These are phyloP conservation scores for Geotrichum carabidarum DNA, from an alignment of 1,139 yeast genomes.

Conservation along the genomic window DNA sequence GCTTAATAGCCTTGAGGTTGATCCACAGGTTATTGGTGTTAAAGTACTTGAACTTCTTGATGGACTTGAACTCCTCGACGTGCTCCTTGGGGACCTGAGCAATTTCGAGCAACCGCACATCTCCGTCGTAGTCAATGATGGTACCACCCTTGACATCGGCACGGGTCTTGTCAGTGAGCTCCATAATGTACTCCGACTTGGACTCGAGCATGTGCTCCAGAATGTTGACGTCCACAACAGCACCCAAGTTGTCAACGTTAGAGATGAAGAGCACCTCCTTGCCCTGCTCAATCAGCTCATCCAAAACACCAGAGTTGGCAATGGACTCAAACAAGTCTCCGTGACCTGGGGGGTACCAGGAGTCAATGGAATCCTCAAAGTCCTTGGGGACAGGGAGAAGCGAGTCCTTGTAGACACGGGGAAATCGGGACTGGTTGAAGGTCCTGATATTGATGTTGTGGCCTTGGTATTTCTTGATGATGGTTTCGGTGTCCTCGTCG, in stretches of 20 bases:
- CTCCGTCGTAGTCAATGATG: conserved; percentile 89
- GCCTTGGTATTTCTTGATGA: conserved; percentile 93
- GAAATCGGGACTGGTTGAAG: conserved; percentile 94
- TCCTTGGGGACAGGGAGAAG: conserved; percentile 85
- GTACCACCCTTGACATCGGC: conserved; percentile 99
- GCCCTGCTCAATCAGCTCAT: conserved; percentile 83
- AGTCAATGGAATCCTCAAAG: conserved; percentile 66
- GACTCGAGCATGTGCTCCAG: conserved; percentile 90
- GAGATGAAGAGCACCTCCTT: conserved; percentile 93
- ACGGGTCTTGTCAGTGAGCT: conserved; percentile 95
- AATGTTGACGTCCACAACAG: conserved; percentile 89
- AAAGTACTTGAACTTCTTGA: conserved; percentile 95
- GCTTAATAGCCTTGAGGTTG: conserved; percentile 87
- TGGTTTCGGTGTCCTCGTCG: conserved; percentile 89
- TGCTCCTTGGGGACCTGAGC: conserved; percentile 99
- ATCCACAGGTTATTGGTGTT: conserved; percentile 98
- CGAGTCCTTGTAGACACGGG: conserved; percentile 91
- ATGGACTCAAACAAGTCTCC: conserved; percentile 94
- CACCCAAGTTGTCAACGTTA: conserved; percentile 97
- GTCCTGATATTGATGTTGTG: conserved; percentile 93
- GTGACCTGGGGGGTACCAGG: conserved; percentile 99
- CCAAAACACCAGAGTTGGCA: conserved; percentile 86
- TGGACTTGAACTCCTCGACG: conserved; percentile 94
- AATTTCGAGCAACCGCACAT: conserved; percentile 88
- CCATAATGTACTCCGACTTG: conserved; percentile 93